phyloP scores from a whole-genome alignment of 495 filamentous ascomycete genomes.

The Neurospora sp. region DNA sequence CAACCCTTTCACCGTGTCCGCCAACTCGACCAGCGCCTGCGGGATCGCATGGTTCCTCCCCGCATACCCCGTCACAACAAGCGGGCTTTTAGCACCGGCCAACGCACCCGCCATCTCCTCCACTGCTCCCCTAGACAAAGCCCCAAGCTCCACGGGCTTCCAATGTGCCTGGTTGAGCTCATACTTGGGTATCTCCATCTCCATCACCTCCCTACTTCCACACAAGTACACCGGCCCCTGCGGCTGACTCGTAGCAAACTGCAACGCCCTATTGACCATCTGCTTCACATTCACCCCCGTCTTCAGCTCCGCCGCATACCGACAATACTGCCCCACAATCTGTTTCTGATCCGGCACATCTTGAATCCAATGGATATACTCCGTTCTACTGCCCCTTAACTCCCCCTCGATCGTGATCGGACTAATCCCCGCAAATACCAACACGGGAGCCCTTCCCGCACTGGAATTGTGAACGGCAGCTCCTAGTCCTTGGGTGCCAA shows the following conservation, averaged over 20 bases:
- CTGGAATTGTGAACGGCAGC: slow-evolving; percentile 90
- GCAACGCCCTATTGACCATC: slow-evolving; percentile 83
- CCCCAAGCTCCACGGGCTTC: slow-evolving; percentile 67
- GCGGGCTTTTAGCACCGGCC: slow-evolving; percentile 59
- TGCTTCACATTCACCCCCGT: slow-evolving; percentile 91
- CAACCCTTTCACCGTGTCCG: slow-evolving; percentile 67
- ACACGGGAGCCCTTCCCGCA: slow-evolving; percentile 73
- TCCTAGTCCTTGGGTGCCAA: slow-evolving; percentile 81
- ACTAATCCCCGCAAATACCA: slow-evolving; percentile 85
- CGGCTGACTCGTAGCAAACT: slow-evolving; percentile 74
- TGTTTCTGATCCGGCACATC: slow-evolving; percentile 92
- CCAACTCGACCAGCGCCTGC: slow-evolving; percentile 63
- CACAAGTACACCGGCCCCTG: slow-evolving; percentile 80
- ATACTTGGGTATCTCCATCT: slow-evolving; percentile 82
- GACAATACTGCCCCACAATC: slow-evolving; percentile 86
- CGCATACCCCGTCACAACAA: slow-evolving; percentile 75
- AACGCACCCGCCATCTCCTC: slow-evolving; percentile 61
- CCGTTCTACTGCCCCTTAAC: slow-evolving; percentile 72
- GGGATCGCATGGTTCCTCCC: slow-evolving; percentile 67
- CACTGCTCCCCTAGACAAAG: slow-evolving; percentile 55
- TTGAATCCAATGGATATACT: slow-evolving; percentile 98
- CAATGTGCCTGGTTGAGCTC: slow-evolving; percentile 61
- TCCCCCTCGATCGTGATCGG: slow-evolving; percentile 90
- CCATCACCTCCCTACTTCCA: slow-evolving; percentile 83
- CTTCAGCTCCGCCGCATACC: slow-evolving; percentile 87